Base-by-base conservation (phyloP, 345 rosid species). In the Aquilaria yunnanensis region DNA sequence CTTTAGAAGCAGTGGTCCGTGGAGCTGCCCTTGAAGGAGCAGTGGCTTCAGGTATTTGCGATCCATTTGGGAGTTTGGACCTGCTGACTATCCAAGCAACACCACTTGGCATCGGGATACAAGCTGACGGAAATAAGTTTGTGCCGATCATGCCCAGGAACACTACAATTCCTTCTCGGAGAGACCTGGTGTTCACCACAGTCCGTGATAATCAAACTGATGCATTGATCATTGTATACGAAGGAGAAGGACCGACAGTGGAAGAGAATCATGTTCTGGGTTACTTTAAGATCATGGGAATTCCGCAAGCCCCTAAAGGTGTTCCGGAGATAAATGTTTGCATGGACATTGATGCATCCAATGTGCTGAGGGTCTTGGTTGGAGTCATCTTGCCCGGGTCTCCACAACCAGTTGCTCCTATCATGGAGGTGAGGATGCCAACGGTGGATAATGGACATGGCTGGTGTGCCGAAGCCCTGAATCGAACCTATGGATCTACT, bases 11-110 rank as follows among this genome's bases (percentile, higher is more conserved):
- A 62, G 92, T 92, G 3, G 98, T 84, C 37, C 56, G 84, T 31
- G 96, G 97, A 37, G 93, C 92, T 2, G 97, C 98, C 4, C 70
- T 93, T 47, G 94, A 90, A 79, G 96, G 97, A 56, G 98, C 97
- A 0, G 88, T 93, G 49, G 81, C 96, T 16, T 93, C 96, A 14
- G 98, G 97, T 32, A 73, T 84, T 46, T 80, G 77, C 6, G 96
- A 90, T 61, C 97, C 96, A 10, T 85, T 90, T 23, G 96, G 98
- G 7, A 80, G 71, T 66, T 75, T 93, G 77, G 96, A 93, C 63
- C 82, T 88, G 30, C 67, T 93, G 58, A 93, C 97, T 9, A 93
- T 93, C 65, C 97, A 90, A 77, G 84, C 79, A 2, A 83, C 89
- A 5, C 76, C 96, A 23, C 88, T 84, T 0, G 87, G 70, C 1